These are phyloP conservation scores for Aspergillus uvarum DNA, from an alignment of 2,329 filamentous ascomycete genomes.

Conservation along the genomic window DNA sequence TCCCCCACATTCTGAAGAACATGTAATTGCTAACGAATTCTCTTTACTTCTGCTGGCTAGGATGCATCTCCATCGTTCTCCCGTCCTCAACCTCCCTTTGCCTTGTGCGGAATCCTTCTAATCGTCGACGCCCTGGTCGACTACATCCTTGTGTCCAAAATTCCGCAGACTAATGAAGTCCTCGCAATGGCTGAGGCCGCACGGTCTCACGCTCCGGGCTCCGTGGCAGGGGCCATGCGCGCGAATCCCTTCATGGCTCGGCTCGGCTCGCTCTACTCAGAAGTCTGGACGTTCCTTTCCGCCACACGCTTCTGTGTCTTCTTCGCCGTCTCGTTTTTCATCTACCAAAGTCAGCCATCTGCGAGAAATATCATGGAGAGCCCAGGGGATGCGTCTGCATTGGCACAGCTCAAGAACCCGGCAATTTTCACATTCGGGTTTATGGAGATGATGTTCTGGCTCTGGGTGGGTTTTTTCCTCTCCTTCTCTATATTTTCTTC, in stretches of 20 bases:
- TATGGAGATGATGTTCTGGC: conserved; percentile 79
- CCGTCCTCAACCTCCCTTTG: conserved; percentile 65
- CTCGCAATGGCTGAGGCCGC: conserved; percentile 65
- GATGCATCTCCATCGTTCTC: conserved; percentile 65
- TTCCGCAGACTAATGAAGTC: conserved; percentile 66
- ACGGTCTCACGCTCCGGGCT: conserved; percentile 42
- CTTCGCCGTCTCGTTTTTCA: conserved; percentile 38
- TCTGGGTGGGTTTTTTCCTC: conserved; percentile 62
- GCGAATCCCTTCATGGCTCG: conserved; percentile 27
- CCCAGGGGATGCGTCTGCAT: conserved; percentile 30
- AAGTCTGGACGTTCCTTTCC: conserved; percentile 40
- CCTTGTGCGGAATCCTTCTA: conserved; percentile 67
- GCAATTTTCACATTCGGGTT: conserved; percentile 83
- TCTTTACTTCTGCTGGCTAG: conserved; percentile 19
- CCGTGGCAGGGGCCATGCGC: conserved; percentile 18
- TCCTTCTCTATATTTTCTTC: background rate
- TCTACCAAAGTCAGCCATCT: conserved; percentile 35
- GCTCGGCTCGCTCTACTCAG: conserved; percentile 36
- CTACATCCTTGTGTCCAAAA: conserved; percentile 58
- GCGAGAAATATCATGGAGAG: conserved; percentile 22
- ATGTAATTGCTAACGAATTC: background rate
- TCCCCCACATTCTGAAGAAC: background rate
- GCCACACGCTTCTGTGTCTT: conserved; percentile 38
- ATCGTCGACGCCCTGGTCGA: conserved; percentile 65
- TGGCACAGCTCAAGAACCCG: conserved; percentile 75